Evolutionary conservation across 768 basidiomycete genomes (phyloP), one percentile per base, ranked within the genome.

Genomic region (Jaapia argillacea): DNA sequence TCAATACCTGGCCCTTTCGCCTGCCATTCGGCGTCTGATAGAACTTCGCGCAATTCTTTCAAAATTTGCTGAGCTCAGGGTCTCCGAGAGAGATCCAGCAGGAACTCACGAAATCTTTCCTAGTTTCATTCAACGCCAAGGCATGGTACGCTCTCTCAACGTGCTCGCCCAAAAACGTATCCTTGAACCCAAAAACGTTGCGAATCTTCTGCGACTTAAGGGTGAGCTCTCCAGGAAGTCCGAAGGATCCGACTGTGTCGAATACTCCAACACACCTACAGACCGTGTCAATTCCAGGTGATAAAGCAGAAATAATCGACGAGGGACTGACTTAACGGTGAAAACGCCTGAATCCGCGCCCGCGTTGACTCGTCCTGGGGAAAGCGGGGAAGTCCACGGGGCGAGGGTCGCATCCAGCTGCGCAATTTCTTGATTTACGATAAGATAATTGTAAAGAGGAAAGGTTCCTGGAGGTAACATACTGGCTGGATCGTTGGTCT

Each of bases 201-300:
- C 60, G 66, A 10, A 68, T 56, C 44, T 67, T 69, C 13, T 67
- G 58, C 6, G 68, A 67, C 13, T 62, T 58, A 36, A 67, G 58
- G 2, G 69, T 68, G 13, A 85, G 52, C 51, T 84, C 82, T 51
- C 78, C 78, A 1, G 84, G 84, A 13, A 86, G 58, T 6, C 82
- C 82, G 23, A 83, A 56, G 7, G 81, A 71, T 12, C 81, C 81
- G n/a, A 85, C 84, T 4, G 84, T 86, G 52, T 86, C 84, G 52
- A 79, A 86, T n/a, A 86, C 81, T 2, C 83, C 83, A 43, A 86
- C 51, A 49, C 79, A 81, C 57, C 77, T n/a, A n/a, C n/a, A n/a
- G n/a, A n/a, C n/a, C n/a, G n/a, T n/a, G n/a, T n/a, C n/a, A n/a
- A n/a, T n/a, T n/a, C n/a, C n/a, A n/a, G n/a, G n/a, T 81, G 28